phyloP scores from a whole-genome alignment of 495 filamentous ascomycete genomes.

The Glarea lozoyensis region DNA sequence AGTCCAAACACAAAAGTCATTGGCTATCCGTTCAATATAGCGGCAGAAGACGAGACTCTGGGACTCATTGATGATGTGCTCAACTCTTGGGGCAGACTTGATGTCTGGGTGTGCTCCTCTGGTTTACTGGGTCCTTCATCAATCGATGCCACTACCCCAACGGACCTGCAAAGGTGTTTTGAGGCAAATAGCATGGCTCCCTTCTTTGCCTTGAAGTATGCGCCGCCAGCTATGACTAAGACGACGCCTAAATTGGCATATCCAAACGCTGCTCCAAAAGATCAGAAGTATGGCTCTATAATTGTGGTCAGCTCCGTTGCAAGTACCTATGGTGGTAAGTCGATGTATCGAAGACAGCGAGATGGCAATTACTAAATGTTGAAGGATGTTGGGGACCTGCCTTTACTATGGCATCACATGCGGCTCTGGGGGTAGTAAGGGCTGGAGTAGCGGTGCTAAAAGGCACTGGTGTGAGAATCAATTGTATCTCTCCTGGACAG shows the following conservation, averaged over 20 bases:
- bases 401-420: slow-evolving; percentile 50
- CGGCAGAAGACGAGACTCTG: slow-evolving; percentile 49
- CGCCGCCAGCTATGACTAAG: slow-evolving; percentile 53
- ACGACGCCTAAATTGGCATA: slow-evolving; percentile 40
- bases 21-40: slow-evolving; percentile 45
- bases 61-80: slow-evolving; percentile 52
- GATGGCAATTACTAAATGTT: not conserved
- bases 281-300: slow-evolving; percentile 47
- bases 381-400: slow-evolving; percentile 44
- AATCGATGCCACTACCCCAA: slow-evolving; percentile 42
- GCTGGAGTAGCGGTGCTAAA: slow-evolving; percentile 49
- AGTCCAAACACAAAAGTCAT: slow-evolving; percentile 48
- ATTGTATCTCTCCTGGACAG: slow-evolving; percentile 48
- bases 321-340: slow-evolving; percentile 39
- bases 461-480: slow-evolving; percentile 48
- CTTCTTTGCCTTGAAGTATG: slow-evolving; percentile 55
- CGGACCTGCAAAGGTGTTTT: slow-evolving; percentile 44
- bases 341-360: not conserved
- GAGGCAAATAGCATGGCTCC: slow-evolving; percentile 49
- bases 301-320: slow-evolving; percentile 47
- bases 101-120: slow-evolving; percentile 50
- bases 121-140: slow-evolving; percentile 47
- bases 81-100: slow-evolving; percentile 47
- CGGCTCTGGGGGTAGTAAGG: slow-evolving; percentile 48
- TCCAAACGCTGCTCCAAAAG: slow-evolving; percentile 50